Evolutionary conservation across 2,329 filamentous ascomycete species (phyloP).

Genomic region (Chrysoporthe puriensis): DNA sequence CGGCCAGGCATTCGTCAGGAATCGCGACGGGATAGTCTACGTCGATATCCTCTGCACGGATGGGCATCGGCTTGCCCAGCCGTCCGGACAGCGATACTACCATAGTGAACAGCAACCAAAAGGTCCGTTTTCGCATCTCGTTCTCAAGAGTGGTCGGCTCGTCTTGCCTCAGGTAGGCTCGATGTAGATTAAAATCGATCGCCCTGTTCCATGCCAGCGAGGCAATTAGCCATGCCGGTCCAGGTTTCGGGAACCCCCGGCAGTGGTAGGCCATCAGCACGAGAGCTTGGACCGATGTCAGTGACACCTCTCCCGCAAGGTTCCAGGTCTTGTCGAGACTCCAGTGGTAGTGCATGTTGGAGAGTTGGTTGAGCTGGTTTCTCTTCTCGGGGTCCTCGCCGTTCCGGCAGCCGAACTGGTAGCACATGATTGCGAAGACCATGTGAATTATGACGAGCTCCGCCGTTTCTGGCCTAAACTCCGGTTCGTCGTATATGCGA

Average conservation of each 20-base stretch:
- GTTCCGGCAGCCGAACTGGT: constrained; percentile 76
- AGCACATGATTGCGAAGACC: constrained; percentile 77
- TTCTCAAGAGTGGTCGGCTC: constrained; percentile 63
- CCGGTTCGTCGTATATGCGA: constrained; percentile 71
- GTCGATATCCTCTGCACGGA: constrained; percentile 76
- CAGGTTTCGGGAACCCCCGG: constrained; percentile 78
- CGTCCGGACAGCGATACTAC: constrained; percentile 73
- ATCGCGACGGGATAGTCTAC: constrained; percentile 74
- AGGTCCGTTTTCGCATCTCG: constrained; percentile 77
- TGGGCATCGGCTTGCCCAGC: constrained; percentile 75
- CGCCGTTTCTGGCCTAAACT: constrained; percentile 63
- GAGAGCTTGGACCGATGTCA: constrained; percentile 74
- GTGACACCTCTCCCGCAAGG: constrained; percentile 61
- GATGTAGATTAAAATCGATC: constrained; percentile 75
- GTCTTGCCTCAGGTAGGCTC: constrained; percentile 60
- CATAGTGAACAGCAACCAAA: constrained; percentile 72
- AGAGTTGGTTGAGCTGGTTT: constrained; percentile 62
- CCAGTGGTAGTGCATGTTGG: constrained; percentile 80
- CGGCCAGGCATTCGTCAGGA: constrained; percentile 70
- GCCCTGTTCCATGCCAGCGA: constrained; percentile 69
- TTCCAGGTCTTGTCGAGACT: constrained; percentile 70
- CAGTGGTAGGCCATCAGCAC: constrained; percentile 73
- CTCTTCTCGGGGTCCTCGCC: constrained; percentile 57
- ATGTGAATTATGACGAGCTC: constrained; percentile 76
- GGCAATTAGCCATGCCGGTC: constrained; percentile 70